Percentiles rank a stretch among this genome's conserved stretches.
phyloP scores from a whole-genome alignment of 495 filamentous ascomycete species.

The Lophiostoma macrostomum region DNA sequence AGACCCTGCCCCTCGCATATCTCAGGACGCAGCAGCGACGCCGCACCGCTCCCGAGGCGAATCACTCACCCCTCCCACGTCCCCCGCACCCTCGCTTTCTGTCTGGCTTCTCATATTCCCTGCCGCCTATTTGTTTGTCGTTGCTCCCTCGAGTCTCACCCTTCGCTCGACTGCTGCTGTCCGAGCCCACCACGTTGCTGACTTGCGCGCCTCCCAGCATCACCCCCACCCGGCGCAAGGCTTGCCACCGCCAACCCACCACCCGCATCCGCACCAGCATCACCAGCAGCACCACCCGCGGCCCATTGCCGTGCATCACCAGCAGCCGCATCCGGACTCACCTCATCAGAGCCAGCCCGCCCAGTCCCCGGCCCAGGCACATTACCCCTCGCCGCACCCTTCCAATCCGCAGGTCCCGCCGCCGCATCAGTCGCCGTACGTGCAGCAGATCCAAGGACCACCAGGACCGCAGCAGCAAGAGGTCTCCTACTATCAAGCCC shows the following conservation, averaged over 20 bases:
- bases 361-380: constrained; percentile 37
- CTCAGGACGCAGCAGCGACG: constrained; percentile 14
- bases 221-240: constrained; percentile 42
- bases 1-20: constrained; percentile 32
- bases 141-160: constrained; percentile 4
- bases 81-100: constrained; percentile 9
- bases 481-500: constrained; percentile 41
- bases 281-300: constrained; percentile 36
- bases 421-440: constrained; percentile 45
- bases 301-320: constrained; percentile 37
- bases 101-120: neutral
- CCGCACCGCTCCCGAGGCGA: constrained; percentile 15
- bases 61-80: constrained; percentile 12
- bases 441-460: constrained; percentile 35
- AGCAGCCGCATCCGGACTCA: constrained; percentile 42
- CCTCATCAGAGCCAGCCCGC: constrained; percentile 38
- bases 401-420: constrained; percentile 37
- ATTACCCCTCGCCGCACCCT: constrained; percentile 43
- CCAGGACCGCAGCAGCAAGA: constrained; percentile 38
- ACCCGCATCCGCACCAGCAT: constrained; percentile 25
- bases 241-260: constrained; percentile 42
- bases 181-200: constrained; percentile 12
- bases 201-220: constrained; percentile 38
- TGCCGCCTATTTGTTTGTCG: constrained; percentile 24
- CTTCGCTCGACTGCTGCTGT: neutral